Evolutionary conservation across 129 eudicot species (phyloP).

Genomic region (Centaurea solstitialis): DNA sequence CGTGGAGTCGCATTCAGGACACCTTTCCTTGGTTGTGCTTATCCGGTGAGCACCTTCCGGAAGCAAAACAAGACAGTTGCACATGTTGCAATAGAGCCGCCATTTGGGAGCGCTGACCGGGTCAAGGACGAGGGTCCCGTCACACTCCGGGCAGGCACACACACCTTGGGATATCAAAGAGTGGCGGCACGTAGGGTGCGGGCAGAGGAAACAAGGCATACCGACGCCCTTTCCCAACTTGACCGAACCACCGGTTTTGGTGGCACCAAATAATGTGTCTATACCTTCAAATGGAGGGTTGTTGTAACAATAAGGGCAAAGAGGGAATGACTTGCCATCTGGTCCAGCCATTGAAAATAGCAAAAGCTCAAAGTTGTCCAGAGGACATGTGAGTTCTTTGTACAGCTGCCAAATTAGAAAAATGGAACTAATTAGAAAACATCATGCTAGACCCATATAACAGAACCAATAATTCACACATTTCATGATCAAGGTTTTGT

Average conservation of each 20-base stretch:
- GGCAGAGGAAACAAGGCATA: slow-evolving; percentile 94
- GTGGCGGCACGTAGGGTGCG: slow-evolving; percentile 81
- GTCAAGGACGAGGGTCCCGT: slow-evolving; percentile 77
- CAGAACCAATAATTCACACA: neutral
- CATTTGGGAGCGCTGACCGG: slow-evolving; percentile 83
- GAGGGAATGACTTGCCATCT: slow-evolving; percentile 83
- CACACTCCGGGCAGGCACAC: slow-evolving; percentile 90
- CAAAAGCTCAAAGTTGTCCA: slow-evolving; percentile 90
- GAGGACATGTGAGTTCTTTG: slow-evolving; percentile 89
- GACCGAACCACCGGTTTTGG: slow-evolving; percentile 49
- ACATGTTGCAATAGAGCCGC: slow-evolving; percentile 78
- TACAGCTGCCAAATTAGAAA: slow-evolving; percentile 53
- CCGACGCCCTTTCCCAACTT: slow-evolving; percentile 81
- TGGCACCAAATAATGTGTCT: slow-evolving; percentile 61
- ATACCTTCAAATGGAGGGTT: slow-evolving; percentile 90
- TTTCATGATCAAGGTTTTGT: neutral
- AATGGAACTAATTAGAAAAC: slow-evolving; percentile 4
- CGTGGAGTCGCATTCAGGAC: slow-evolving; percentile 69
- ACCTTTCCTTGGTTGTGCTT: slow-evolving; percentile 59
- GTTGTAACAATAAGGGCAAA: slow-evolving; percentile 92
- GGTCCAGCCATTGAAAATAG: slow-evolving; percentile 88
- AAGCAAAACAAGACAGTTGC: slow-evolving; percentile 73
- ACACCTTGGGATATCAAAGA: slow-evolving; percentile 85
- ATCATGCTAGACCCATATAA: neutral
- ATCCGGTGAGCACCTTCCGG: slow-evolving; percentile 83